Conservation (phyloP, 169 alveolate genomes). For the Miamiensis avidus region DNA sequence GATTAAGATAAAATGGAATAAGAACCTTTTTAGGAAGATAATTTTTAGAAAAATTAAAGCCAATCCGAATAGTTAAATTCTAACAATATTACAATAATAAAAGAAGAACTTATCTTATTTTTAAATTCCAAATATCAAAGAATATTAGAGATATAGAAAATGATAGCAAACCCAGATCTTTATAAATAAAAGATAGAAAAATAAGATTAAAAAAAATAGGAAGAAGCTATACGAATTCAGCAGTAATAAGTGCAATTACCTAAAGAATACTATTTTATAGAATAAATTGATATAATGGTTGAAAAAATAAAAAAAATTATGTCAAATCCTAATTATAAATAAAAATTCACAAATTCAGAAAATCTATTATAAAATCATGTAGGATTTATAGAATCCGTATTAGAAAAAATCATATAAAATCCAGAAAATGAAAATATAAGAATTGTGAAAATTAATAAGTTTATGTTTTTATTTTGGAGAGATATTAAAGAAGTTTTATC, state of each 20-base stretch:
- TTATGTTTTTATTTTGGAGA: not conserved
- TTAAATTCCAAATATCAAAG: not conserved
- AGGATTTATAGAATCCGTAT: too few relatives aligned
- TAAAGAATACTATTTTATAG: not conserved
- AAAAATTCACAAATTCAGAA: not conserved
- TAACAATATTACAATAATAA: too few relatives aligned
- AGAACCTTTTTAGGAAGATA: not conserved
- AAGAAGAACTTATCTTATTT: not conserved
- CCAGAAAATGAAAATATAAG: not conserved
- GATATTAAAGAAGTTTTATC: not conserved
- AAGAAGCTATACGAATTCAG: not conserved
- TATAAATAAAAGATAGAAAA: too few relatives aligned
- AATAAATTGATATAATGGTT: not conserved
- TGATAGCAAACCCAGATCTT: not conserved
- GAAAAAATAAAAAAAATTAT: too few relatives aligned
- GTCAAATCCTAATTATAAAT: too few relatives aligned
- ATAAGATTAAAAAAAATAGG: too few relatives aligned
- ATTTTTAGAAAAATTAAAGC: not conserved
- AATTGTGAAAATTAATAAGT: not conserved
- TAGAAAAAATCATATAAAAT: too few relatives aligned
- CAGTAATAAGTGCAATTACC: not conserved
- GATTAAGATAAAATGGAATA: not conserved
- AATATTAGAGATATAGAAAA: too few relatives aligned
- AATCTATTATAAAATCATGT: too few relatives aligned
- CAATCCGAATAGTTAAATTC: not conserved